Percentiles rank a stretch among this genome's conserved stretches.
phyloP scores from a whole-genome alignment of 768 basidiomycete genomes.

The Lactarius vividus region DNA sequence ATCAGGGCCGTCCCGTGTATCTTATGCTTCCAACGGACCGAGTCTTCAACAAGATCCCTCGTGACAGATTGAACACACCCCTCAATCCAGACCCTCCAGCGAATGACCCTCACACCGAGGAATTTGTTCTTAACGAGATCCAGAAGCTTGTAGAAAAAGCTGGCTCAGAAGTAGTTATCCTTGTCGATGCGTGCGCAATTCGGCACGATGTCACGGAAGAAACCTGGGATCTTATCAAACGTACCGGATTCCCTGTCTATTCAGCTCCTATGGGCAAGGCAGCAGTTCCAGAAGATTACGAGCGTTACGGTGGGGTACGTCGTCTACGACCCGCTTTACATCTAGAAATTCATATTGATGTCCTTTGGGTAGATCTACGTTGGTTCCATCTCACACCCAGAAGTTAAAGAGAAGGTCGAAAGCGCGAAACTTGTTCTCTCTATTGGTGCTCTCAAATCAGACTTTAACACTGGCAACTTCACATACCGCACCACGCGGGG shows the following conservation, averaged over 20 bases:
- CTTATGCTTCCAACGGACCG: slow-evolving; percentile 84
- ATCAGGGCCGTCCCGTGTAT: slow-evolving; percentile 84
- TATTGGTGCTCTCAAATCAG: slow-evolving; percentile 65
- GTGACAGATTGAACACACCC: slow-evolving; percentile 58
- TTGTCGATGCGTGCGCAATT: slow-evolving; percentile 78
- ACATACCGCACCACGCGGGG: slow-evolving; percentile 64
- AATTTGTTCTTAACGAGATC: slow-evolving; percentile 74
- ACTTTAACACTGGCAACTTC: slow-evolving; percentile 90
- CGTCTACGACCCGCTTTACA: neutral
- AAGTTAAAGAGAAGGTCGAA: slow-evolving; percentile 70
- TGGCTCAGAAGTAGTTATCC: slow-evolving; percentile 61
- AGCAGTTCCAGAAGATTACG: slow-evolving; percentile 63
- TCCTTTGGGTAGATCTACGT: slow-evolving; percentile 60
- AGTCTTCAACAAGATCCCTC: slow-evolving; percentile 63
- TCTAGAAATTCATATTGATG: slow-evolving; percentile 6
- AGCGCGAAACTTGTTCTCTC: slow-evolving; percentile 71
- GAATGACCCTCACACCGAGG: slow-evolving; percentile 58
- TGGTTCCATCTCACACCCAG: slow-evolving; percentile 65
- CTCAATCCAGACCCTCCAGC: slow-evolving; percentile 47
- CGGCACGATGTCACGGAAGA: slow-evolving; percentile 68
- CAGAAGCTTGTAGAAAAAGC: slow-evolving; percentile 59
- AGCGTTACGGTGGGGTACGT: slow-evolving; percentile 78
- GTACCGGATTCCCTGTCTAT: slow-evolving; percentile 72
- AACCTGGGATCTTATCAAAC: slow-evolving; percentile 56
- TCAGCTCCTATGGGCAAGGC: slow-evolving; percentile 82